phyloP scores from a whole-genome alignment of 169 alveolate genomes.

The Eimeria sp. region DNA sequence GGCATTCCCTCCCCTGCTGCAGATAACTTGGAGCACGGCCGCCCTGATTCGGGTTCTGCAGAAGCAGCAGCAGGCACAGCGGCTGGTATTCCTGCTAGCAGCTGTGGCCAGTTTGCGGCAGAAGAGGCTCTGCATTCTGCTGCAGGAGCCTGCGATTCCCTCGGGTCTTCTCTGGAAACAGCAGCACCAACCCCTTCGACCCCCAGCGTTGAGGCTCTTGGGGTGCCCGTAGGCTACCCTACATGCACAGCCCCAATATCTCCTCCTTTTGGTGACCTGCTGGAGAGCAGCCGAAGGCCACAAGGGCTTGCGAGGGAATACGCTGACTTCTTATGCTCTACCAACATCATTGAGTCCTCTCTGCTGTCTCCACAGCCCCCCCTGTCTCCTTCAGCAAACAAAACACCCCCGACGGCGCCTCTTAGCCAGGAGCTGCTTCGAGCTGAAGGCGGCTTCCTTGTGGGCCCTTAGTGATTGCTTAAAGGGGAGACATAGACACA shows the following conservation, averaged over 20 bases:
- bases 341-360: conserved; percentile 64
- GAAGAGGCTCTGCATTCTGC: conserved; percentile 6
- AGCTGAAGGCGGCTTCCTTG: conserved; percentile 4
- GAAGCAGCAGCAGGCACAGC: conserved; percentile 1
- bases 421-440: conserved; percentile 9
- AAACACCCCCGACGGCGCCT: not conserved
- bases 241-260: not conserved
- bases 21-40: not conserved
- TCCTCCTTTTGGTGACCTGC: not conserved
- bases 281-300: conserved; percentile 27
- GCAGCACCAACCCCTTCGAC: not conserved
- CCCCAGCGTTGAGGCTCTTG: not conserved
- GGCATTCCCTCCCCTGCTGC: not conserved
- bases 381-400: not conserved
- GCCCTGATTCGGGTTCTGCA: not conserved
- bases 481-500: not conserved
- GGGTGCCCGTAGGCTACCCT: conserved; percentile 8
- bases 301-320: conserved; percentile 41
- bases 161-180: not conserved
- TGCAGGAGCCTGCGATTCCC: not conserved
- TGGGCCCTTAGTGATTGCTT: not conserved
- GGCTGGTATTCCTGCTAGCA: conserved; percentile 14
- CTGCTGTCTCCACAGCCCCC: conserved; percentile 60
- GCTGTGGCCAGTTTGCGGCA: not conserved
- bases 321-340: conserved; percentile 32